A percentile compares a stretch with the other conserved stretches of the same genome.
Evolutionary conservation across 2,329 filamentous ascomycete genomes (phyloP).

Genomic region (Xylaria sp.): DNA sequence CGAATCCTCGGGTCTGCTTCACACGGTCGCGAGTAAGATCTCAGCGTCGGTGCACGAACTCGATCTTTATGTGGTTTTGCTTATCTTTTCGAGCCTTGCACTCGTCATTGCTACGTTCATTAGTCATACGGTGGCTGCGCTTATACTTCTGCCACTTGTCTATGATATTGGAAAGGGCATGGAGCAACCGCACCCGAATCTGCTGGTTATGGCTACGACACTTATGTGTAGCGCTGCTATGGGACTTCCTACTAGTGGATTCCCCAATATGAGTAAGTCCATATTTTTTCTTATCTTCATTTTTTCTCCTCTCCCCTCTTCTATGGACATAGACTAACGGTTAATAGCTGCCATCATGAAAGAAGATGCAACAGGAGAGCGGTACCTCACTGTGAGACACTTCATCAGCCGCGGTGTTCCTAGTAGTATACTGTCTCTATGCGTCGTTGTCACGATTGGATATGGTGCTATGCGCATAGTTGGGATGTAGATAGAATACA

Average conservation of each 20-base stretch:
- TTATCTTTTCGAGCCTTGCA: constrained; percentile 84
- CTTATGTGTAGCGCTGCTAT: constrained; percentile 98
- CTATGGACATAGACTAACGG: constrained; percentile 22
- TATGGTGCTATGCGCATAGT: constrained; percentile 84
- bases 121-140: constrained; percentile 92
- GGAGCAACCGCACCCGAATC: constrained; percentile 88
- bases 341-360: constrained; percentile 87
- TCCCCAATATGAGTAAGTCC: constrained; percentile 98
- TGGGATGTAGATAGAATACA: constrained; percentile 38
- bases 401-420: constrained; percentile 95
- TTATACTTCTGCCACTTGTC: constrained; percentile 93
- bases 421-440: constrained; percentile 79
- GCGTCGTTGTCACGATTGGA: constrained; percentile 84
- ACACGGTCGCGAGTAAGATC: constrained; percentile 83
- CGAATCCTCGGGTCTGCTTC: constrained; percentile 87
- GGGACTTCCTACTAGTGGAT: constrained; percentile 93
- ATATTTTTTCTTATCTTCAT: background rate
- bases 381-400: constrained; percentile 90
- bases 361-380: constrained; percentile 90
- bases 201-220: constrained; percentile 93
- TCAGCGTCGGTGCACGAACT: constrained; percentile 75
- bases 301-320: background rate
- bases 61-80: constrained; percentile 82
- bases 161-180: constrained; percentile 83
- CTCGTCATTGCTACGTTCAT: constrained; percentile 97